Base-by-base conservation (phyloP, 2,329 filamentous ascomycete genomes). In the Trematosphaeria pertusa region DNA sequence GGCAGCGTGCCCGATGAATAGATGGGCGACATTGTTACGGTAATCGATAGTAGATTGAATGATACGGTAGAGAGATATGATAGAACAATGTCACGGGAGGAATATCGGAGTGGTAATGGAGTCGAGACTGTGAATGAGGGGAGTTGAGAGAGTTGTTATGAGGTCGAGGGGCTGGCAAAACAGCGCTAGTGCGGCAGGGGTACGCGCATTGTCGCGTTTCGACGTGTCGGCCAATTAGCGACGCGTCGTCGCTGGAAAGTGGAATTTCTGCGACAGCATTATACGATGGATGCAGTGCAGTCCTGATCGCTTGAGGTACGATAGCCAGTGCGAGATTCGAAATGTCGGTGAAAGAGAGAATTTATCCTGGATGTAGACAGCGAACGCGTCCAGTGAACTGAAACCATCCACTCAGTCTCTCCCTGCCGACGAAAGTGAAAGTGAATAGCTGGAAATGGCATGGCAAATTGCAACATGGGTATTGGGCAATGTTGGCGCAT, bases 1-100 rank as follows among this genome's bases (percentile, higher is more conserved):
- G 77, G 76, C 37, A 78, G 63, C 54, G 63, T 55, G 22, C 55
- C 54, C 31, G 63, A 54, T 46, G 53, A n/a, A 26, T 34, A 55
- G 43, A 66, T 59, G 37, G 67, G 58, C 36, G 63, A 57, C 67
- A 71, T 72, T 46, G 52, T 37, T 46, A 46, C 12, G 37, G 42
- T 57, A 52, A 50, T 46, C 30, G 34, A 53, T 52, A 45, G 38
- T 45, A 47, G 26, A 22, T 38, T 17, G 53, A 64, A 54, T 44
- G 51, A 64, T 67, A 49, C 44, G 26, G 40, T 17, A 41, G 37
- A 56, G 52, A 53, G 43, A 59, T 58, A 54, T 24, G 30, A 37
- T 50, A 43, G 58, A n/a, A 54, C 50, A 53, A 62, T 62, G 52
- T 42, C 40, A 40, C 32, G 37, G 35, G 48, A 54, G 54, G 46